Percentiles rank a stretch among this genome's conserved stretches.
Evolutionary conservation across 2,329 filamentous ascomycete species (phyloP).

Genomic region (Diaporthe caulivora): DNA sequence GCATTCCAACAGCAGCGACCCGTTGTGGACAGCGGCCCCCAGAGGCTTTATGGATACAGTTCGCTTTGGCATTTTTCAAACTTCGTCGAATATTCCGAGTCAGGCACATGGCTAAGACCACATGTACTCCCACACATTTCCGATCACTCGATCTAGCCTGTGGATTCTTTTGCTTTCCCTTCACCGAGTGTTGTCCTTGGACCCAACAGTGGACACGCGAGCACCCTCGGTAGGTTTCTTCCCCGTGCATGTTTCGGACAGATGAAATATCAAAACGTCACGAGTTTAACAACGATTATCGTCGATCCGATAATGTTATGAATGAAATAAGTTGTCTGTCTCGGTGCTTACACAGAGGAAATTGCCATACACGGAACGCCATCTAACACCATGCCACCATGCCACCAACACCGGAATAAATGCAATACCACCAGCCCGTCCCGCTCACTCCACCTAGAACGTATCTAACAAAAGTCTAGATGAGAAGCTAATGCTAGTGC

Average conservation of each 20-base stretch:
- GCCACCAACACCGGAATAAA: slow-evolving; percentile 1
- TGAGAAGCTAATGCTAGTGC: not conserved
- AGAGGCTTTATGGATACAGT: not conserved
- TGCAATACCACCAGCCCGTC: not conserved
- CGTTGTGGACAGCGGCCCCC: not conserved
- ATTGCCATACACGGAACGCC: not conserved
- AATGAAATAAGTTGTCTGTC: not conserved
- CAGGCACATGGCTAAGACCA: not conserved
- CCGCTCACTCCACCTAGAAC: not conserved
- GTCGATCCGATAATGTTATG: not conserved
- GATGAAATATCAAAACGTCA: not conserved
- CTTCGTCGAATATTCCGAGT: slow-evolving; percentile 6
- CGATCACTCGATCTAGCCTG: not conserved
- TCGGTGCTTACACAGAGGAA: not conserved
- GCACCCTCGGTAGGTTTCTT: not conserved
- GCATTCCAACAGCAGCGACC: no score
- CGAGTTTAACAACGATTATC: not conserved
- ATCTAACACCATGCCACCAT: not conserved
- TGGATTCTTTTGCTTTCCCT: not conserved
- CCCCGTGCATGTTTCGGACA: not conserved
- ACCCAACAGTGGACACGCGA: not conserved
- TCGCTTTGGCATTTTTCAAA: slow-evolving; percentile 2
- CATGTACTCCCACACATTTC: not conserved
- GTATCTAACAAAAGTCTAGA: not conserved
- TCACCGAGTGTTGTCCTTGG: not conserved